Percentiles rank a stretch among this genome's conserved stretches.
Evolutionary conservation across 148 eudicot species (phyloP).

Genomic region (Simmondsia chinensis): DNA sequence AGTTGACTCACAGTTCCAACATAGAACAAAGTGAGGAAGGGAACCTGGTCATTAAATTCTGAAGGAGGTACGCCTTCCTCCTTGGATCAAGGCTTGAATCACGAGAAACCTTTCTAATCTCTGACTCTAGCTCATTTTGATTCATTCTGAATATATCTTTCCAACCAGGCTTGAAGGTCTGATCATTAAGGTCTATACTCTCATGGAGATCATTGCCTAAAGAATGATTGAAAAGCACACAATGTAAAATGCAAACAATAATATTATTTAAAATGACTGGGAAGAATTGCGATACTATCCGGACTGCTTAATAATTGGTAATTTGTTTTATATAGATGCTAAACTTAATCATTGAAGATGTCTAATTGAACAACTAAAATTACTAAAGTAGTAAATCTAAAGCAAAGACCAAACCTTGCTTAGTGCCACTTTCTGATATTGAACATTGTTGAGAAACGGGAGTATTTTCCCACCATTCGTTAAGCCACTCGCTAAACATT

Average conservation of each 20-base stretch:
- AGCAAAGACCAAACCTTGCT: slow-evolving; percentile 72
- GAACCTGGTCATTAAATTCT: slow-evolving; percentile 95
- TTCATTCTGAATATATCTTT: slow-evolving; percentile 97
- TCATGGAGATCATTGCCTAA: slow-evolving; percentile 57
- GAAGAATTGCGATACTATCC: too few relatives aligned
- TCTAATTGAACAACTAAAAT: too few relatives aligned
- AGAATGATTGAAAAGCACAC: slow-evolving; percentile 3
- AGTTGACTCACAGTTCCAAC: too few relatives aligned
- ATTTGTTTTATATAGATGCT: too few relatives aligned
- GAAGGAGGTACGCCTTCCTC: slow-evolving; percentile 87
- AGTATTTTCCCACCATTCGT: slow-evolving; percentile 92
- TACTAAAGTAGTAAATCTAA: too few relatives aligned
- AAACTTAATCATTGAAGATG: too few relatives aligned
- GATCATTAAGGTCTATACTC: slow-evolving; percentile 51
- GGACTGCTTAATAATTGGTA: too few relatives aligned
- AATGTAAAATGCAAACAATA: too few relatives aligned
- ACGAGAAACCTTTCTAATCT: slow-evolving; percentile 92
- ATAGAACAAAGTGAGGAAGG: slow-evolving; percentile 1
- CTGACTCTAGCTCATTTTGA: slow-evolving; percentile 94
- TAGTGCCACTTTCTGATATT: slow-evolving; percentile 29
- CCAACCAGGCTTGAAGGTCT: slow-evolving; percentile 97
- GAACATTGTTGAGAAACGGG: slow-evolving; percentile 45
- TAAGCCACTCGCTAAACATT: slow-evolving; percentile 97
- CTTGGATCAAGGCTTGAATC: slow-evolving; percentile 96
- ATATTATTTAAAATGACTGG: too few relatives aligned